Evolutionary conservation across 805 yeast genomes (phyloP), one percentile per base, ranked within the genome.

Genomic region (Metschnikowia kunwiensis): DNA sequence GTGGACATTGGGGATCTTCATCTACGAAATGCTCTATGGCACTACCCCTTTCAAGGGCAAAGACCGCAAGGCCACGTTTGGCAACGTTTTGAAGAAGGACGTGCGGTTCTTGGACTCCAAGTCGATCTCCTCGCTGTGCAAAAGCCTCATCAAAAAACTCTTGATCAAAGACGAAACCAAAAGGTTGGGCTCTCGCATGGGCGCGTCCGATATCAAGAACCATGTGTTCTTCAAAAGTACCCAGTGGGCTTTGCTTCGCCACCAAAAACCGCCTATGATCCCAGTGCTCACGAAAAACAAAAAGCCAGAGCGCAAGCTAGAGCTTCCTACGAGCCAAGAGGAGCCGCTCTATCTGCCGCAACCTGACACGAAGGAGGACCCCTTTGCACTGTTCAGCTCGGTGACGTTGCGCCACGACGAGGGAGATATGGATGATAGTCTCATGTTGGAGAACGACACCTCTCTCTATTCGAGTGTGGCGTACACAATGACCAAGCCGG

Each of bases 1-100:
- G 98, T 93, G 99, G 99, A 93, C 98, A 0, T 67, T 93, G 47
- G 99, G 99, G 3, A 88, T 93, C 14, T 72, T 93, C 51, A 68
- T 88, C 16, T 94, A 79, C 60, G 99, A 93, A 57, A 93, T 93
- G 98, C 65, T 93, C 15, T 89, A 78, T 60, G 97, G 97, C 1
- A 84, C 87, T 7, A 93, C 98, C 0, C 99, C 99, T 2, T 93
- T 91, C 65, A 93, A 93, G 63, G 98, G 98, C 5, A 69, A 77
- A 23, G 87, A 82, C 47, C 74, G 97, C 27, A 88, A 88, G 53
- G 81, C 81, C 49, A 93, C 99, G 0, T 93, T 93, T 57, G 79
- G 91, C 27, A 86, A 87, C 51, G 80, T 93, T 34, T 64, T 93
- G 54, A 88, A 87, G 53, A 78, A 77, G 39, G 97, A 91, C 23